phyloP scores from a whole-genome alignment of 2,329 filamentous ascomycete genomes.

The Rosellinia necatrix region DNA sequence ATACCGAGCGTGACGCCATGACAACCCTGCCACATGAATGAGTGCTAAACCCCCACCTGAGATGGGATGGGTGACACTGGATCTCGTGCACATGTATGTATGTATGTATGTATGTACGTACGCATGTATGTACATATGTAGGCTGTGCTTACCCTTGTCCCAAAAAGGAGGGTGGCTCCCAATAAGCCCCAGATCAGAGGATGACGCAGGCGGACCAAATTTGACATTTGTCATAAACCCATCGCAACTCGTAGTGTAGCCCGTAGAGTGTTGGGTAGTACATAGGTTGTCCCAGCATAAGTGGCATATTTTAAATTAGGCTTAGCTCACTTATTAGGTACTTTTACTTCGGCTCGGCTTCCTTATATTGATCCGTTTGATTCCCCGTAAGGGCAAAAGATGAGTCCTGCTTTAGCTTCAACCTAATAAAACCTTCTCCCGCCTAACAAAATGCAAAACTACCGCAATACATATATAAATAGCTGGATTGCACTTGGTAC shows the following conservation, averaged over 20 bases:
- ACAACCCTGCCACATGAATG: too few relatives aligned
- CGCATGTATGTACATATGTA: too few relatives aligned
- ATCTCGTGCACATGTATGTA: too few relatives aligned
- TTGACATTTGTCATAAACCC: slow-evolving; percentile 23
- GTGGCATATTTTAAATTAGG: not conserved
- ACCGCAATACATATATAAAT: slow-evolving; percentile 8
- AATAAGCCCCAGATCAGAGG: not conserved
- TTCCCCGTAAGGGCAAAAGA: not conserved
- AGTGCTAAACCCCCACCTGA: too few relatives aligned
- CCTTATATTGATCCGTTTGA: not conserved
- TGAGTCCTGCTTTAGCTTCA: slow-evolving; percentile 2
- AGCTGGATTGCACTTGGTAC: not conserved
- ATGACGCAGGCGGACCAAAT: slow-evolving; percentile 13
- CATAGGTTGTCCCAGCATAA: not conserved
- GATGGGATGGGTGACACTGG: too few relatives aligned
- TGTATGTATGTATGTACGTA: too few relatives aligned
- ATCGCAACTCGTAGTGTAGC: not conserved
- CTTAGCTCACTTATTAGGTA: not conserved
- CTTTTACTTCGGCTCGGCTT: not conserved
- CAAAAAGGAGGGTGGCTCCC: slow-evolving; percentile 20
- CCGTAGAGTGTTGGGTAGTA: not conserved
- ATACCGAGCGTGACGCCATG: too few relatives aligned
- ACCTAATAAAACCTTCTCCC: not conserved
- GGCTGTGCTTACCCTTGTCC: slow-evolving; percentile 9
- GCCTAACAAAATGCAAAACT: slow-evolving; percentile 1